Conservation (phyloP, 495 filamentous ascomycete genomes). For the Alectoria sarmentosa region DNA sequence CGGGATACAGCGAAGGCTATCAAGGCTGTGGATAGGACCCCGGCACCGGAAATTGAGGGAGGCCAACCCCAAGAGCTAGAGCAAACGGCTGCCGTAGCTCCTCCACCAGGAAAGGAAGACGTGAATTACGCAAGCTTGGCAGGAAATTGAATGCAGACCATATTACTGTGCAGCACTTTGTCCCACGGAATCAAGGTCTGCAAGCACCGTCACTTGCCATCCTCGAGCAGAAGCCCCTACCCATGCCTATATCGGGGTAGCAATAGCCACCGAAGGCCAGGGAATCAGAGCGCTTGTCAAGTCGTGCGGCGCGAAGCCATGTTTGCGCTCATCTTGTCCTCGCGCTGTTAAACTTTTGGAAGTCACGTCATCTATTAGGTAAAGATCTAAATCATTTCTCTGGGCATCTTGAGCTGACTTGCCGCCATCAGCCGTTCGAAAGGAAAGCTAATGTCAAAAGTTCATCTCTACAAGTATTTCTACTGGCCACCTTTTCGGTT, state of each 20-base stretch:
- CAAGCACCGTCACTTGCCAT: not conserved
- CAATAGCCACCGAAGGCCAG: not conserved
- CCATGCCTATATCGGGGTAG: not conserved
- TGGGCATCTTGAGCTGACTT: not conserved
- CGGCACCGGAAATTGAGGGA: constrained; percentile 32
- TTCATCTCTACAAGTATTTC: too few species aligned
- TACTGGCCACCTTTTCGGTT: not conserved
- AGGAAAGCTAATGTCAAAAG: not conserved
- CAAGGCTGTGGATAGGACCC: constrained; percentile 29
- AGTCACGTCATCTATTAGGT: not conserved
- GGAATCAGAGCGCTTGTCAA: not conserved
- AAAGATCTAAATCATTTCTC: not conserved
- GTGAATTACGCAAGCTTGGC: constrained; percentile 79
- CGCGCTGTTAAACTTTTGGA: not conserved
- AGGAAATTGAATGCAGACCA: constrained; percentile 53
- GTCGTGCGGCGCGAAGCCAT: not conserved
- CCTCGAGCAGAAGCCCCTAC: not conserved
- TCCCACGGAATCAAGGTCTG: not conserved
- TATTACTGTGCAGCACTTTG: not conserved
- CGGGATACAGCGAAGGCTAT: constrained; percentile 50
- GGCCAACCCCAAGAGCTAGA: constrained; percentile 30
- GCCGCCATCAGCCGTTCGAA: not conserved
- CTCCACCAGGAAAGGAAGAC: constrained; percentile 76
- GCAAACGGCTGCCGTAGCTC: constrained; percentile 53
- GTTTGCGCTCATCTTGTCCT: not conserved